phyloP scores from a whole-genome alignment of 2,329 filamentous ascomycete species.

The Xylogone sp. region DNA sequence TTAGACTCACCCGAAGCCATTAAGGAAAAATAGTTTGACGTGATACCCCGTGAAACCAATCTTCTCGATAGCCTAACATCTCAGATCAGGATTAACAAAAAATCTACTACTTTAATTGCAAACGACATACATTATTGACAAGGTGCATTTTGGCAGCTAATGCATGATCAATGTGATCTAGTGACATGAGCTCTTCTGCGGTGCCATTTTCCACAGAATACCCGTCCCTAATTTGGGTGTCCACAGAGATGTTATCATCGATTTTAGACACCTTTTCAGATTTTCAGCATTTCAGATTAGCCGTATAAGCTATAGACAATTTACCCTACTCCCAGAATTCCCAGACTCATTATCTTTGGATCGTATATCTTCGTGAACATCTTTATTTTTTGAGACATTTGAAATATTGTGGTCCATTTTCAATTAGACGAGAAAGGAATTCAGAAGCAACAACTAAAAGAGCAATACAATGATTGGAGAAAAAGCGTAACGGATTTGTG shows the following conservation, averaged over 20 bases:
- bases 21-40: slow-evolving; percentile 53
- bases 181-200: slow-evolving; percentile 30
- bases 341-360: background rate
- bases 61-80: slow-evolving; percentile 29
- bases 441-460: too few species aligned
- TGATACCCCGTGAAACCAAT: slow-evolving; percentile 48
- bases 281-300: too few species aligned
- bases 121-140: slow-evolving; percentile 61
- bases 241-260: background rate
- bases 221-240: background rate
- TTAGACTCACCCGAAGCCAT: slow-evolving; percentile 50
- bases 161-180: slow-evolving; percentile 55
- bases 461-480: too few species aligned
- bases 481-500: too few species aligned
- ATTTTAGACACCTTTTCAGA: background rate
- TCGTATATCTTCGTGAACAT: background rate
- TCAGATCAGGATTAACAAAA: background rate
- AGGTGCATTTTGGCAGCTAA: slow-evolving; percentile 63
- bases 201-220: background rate
- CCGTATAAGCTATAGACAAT: too few species aligned
- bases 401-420: background rate
- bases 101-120: background rate
- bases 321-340: background rate
- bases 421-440: too few species aligned
- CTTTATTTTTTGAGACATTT: background rate